phyloP scores from a whole-genome alignment of 257 asterid species.

The Ligustrum vulgare region DNA sequence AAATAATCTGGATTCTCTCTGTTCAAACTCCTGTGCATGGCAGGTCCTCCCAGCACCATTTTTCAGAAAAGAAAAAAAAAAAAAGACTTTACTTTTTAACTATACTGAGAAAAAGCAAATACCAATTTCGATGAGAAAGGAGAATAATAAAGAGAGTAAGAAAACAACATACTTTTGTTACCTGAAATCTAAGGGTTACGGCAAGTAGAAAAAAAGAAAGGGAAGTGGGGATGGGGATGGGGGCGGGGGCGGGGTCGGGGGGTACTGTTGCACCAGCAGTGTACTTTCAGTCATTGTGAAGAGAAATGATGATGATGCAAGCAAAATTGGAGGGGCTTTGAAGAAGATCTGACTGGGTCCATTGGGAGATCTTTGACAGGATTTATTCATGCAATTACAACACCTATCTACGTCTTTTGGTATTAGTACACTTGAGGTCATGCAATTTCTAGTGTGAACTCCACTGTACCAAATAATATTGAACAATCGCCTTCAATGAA shows the following conservation, averaged over 20 bases:
- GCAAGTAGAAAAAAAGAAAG: slow-evolving; percentile 38
- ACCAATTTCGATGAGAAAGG: slow-evolving; percentile 41
- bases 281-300: slow-evolving; percentile 40
- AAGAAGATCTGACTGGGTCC: slow-evolving; percentile 41
- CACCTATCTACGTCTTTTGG: slow-evolving; percentile 14
- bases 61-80: slow-evolving; percentile 8
- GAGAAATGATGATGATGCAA: slow-evolving; percentile 62
- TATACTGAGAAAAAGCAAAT: slow-evolving; percentile 16
- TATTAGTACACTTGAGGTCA: no score
- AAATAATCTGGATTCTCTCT: slow-evolving; percentile 45
- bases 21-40: slow-evolving; percentile 48
- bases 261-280: slow-evolving; percentile 59
- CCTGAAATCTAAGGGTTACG: slow-evolving; percentile 60
- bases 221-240: not conserved
- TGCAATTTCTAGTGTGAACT: no score
- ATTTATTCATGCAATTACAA: slow-evolving; percentile 55
- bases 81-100: slow-evolving; percentile 30
- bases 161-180: slow-evolving; percentile 56
- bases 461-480: no score
- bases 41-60: slow-evolving; percentile 34
- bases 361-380: slow-evolving; percentile 55
- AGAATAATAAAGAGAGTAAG: slow-evolving; percentile 46
- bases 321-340: slow-evolving; percentile 47
- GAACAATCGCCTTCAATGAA: no score
- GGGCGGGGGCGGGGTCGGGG: not conserved